phyloP scores from a whole-genome alignment of 805 yeast species.

The Wickerhamiella domercqiae region DNA sequence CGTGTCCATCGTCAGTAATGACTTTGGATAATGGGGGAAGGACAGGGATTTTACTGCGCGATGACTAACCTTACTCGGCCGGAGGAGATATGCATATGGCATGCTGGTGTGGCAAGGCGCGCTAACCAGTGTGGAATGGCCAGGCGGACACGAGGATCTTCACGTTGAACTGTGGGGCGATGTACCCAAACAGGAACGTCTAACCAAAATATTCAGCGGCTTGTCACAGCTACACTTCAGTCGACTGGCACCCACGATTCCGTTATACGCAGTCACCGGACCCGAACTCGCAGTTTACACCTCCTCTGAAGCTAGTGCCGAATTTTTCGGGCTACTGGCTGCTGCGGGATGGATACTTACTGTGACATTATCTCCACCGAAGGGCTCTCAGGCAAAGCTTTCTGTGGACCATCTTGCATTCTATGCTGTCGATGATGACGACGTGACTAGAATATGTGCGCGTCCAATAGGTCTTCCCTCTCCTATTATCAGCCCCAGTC shows the following conservation, averaged over 20 bases:
- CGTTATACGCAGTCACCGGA: conserved; percentile 12
- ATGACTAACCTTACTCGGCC: neutral
- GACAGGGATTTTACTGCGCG: too few relatives aligned
- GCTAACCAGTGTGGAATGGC: conserved; percentile 9
- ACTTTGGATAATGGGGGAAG: too few relatives aligned
- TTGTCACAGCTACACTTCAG: conserved; percentile 3
- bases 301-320: conserved; percentile 2
- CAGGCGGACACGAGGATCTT: conserved; percentile 6
- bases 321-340: conserved; percentile 13
- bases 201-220: neutral
- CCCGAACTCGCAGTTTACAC: conserved; percentile 13
- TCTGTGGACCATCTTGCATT: conserved; percentile 10
- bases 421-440: conserved; percentile 7
- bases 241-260: conserved; percentile 8
- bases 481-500: neutral
- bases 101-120: conserved; percentile 15
- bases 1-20: neutral
- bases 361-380: neutral
- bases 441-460: conserved; percentile 6
- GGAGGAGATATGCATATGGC: neutral
- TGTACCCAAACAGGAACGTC: neutral
- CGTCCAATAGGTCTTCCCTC: conserved; percentile 7
- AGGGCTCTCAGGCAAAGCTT: neutral
- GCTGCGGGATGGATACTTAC: conserved; percentile 1
- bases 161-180: conserved; percentile 8